Evolutionary conservation across 768 basidiomycete genomes (phyloP).

Genomic region (Suillus ampliporus): DNA sequence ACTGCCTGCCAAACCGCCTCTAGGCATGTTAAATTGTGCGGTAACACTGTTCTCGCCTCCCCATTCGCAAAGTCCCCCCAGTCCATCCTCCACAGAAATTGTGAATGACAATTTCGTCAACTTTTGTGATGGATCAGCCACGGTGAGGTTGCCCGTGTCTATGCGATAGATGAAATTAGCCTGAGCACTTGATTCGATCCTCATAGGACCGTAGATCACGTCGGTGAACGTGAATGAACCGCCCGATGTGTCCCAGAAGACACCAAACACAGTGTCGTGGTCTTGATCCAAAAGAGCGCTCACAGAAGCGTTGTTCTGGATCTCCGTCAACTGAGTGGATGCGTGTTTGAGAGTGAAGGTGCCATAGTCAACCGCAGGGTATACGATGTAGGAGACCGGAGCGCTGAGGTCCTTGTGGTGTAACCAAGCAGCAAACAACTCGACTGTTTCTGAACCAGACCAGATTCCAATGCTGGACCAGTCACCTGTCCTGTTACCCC

Average conservation of each 20-base stretch:
- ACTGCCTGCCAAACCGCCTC: constrained; percentile 53
- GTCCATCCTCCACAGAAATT: constrained; percentile 34
- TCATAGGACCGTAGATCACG: constrained; percentile 33
- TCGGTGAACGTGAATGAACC: constrained; percentile 47
- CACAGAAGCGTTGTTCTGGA: constrained; percentile 53
- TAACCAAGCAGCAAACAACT: constrained; percentile 70
- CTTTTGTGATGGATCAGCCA: constrained; percentile 71
- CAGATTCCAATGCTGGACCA: constrained; percentile 72
- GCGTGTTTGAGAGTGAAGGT: constrained; percentile 47
- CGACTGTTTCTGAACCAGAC: constrained; percentile 58
- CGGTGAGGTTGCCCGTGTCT: constrained; percentile 50
- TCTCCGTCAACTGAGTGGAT: constrained; percentile 36
- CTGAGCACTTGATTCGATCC: constrained; percentile 45
- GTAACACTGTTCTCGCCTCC: constrained; percentile 26
- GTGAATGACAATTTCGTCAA: constrained; percentile 43
- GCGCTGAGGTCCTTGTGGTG: constrained; percentile 43
- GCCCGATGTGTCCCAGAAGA: constrained; percentile 61
- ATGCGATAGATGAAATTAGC: constrained; percentile 51
- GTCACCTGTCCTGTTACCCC: constrained; percentile 56
- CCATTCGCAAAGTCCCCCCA: constrained; percentile 20
- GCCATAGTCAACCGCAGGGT: constrained; percentile 51
- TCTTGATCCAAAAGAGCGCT: constrained; percentile 56
- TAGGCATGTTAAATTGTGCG: constrained; percentile 48
- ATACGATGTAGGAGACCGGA: constrained; percentile 58
- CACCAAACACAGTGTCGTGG: constrained; percentile 48